Base-by-base conservation (phyloP, 371 early-diverging fungal species). In the Circinella umbellata region DNA sequence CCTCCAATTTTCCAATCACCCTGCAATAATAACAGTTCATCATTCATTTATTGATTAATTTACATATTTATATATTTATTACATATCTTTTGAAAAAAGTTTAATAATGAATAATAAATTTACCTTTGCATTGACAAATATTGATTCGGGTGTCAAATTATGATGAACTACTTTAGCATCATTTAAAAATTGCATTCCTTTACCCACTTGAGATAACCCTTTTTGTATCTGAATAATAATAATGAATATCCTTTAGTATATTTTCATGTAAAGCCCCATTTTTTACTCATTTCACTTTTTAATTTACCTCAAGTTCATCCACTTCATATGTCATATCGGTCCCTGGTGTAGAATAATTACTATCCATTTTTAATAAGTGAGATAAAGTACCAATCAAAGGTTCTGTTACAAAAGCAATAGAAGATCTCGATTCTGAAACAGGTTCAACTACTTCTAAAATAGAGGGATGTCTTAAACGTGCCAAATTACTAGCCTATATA, bases 1-100 rank as follows among this genome's bases (percentile, higher is more conserved):
- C 95, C 95, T 70, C 91, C 92, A 69, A 96, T 84, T 75, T 95
- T 96, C 96, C 96, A 96, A 77, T 96, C 96, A 20, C 96, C 94
- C 81, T 92, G 80, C 15, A 51, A 51, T 51, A 27, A 27, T 27
- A 27, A 27, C 2, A 27, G 27, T 27, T 27, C 27, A 27, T 27
- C 27, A 27, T 27, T 27, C 27, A 27, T 27, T 27, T 27, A 27
- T 27, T 27, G 27, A 27, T 27, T 27, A 27, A 27, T 27, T 27
- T 27, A 27, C 27, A 2, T 27, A 27, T 27, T 27, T 27, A 27
- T 27, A 27, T 27, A 27, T 0, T 27, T 27, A 27, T 27, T 27
- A 27, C 2, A 27, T 27, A 27, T 27, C 27, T 27, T 0, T 27
- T 27, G 2, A 27, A 27, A 27, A 27, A 27, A 27, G 27, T 27